Evolutionary conservation across 345 rosid species (phyloP).

Genomic region (Aethionema arabicum): DNA sequence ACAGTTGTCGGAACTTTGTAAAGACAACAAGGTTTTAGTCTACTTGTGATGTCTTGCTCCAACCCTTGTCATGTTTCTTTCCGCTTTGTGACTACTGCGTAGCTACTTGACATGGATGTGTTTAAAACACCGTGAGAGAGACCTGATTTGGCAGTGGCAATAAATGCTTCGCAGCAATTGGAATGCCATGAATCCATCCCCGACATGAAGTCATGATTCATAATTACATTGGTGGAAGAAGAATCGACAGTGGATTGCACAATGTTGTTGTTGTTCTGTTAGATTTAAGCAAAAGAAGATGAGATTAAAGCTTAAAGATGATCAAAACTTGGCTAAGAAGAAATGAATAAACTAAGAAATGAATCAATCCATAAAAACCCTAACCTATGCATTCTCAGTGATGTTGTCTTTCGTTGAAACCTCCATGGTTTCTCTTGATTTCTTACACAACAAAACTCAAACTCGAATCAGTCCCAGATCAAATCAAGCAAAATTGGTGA

Average conservation of each 20-base stretch:
- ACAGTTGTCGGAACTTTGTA: slow-evolving; percentile 67
- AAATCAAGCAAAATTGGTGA: no score
- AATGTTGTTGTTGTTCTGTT: slow-evolving; percentile 31
- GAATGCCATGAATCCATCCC: slow-evolving; percentile 78
- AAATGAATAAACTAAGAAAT: slow-evolving; percentile 8
- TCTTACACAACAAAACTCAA: slow-evolving; percentile 23
- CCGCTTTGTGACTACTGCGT: slow-evolving; percentile 62
- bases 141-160: slow-evolving; percentile 46
- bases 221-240: slow-evolving; percentile 54
- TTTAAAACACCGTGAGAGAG: slow-evolving; percentile 46
- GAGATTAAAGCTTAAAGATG: slow-evolving; percentile 9
- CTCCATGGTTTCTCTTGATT: slow-evolving; percentile 32
- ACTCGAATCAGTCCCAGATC: slow-evolving; percentile 24
- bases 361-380: not conserved
- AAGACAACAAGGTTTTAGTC: slow-evolving; percentile 49
- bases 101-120: slow-evolving; percentile 39
- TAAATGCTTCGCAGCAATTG: slow-evolving; percentile 70
- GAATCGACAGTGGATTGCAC: slow-evolving; percentile 44
- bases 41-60: slow-evolving; percentile 82
- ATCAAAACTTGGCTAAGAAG: slow-evolving; percentile 27
- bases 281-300: not conserved
- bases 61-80: slow-evolving; percentile 90
- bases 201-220: slow-evolving; percentile 69
- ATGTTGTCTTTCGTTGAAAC: slow-evolving; percentile 25
- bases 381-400: slow-evolving; percentile 21